Percentiles rank a stretch among this genome's conserved stretches.
These are phyloP conservation scores for Inga leiocalycina DNA, from an alignment of 306 rosid genomes.

Conservation along the genomic window DNA sequence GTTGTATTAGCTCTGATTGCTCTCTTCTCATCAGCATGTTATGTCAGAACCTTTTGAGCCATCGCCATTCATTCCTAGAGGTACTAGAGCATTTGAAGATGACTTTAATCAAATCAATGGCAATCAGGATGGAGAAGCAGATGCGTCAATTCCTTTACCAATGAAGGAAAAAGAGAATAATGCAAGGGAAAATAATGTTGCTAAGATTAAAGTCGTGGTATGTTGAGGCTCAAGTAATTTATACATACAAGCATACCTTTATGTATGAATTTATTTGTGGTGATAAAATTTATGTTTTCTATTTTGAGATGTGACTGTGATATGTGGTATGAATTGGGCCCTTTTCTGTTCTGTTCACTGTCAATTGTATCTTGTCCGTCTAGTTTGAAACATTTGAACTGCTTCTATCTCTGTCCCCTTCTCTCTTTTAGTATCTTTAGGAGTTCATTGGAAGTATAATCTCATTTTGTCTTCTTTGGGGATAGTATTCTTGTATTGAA, in stretches of 20 bases:
- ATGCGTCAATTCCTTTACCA: slow-evolving; percentile 52
- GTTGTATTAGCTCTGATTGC: slow-evolving; percentile 35
- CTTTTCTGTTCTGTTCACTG: not conserved
- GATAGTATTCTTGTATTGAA: too few relatives aligned
- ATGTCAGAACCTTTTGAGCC: slow-evolving; percentile 90
- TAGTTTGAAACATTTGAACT: not conserved
- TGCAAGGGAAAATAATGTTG: slow-evolving; percentile 80
- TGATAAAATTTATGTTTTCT: slow-evolving; percentile 20
- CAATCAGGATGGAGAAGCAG: slow-evolving; percentile 67
- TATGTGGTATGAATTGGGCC: not conserved
- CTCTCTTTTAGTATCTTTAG: not conserved
- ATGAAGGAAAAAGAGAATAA: slow-evolving; percentile 66
- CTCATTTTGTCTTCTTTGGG: not conserved
- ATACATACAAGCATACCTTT: slow-evolving; percentile 15
- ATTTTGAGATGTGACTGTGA: not conserved
- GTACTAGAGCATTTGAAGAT: slow-evolving; percentile 64
- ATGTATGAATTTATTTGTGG: slow-evolving; percentile 4
- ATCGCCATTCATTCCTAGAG: slow-evolving; percentile 87
- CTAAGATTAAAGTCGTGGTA: slow-evolving; percentile 99
- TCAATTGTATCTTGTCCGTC: not conserved
- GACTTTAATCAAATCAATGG: slow-evolving; percentile 50
- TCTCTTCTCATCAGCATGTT: slow-evolving; percentile 67
- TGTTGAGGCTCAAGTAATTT: slow-evolving; percentile 33
- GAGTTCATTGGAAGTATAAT: slow-evolving; percentile 1
- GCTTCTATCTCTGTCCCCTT: not conserved